A percentile compares a stretch with the other conserved stretches of the same genome.
phyloP scores from a whole-genome alignment of 1,284 basidiomycete genomes.

The Tilletia walkeri region DNA sequence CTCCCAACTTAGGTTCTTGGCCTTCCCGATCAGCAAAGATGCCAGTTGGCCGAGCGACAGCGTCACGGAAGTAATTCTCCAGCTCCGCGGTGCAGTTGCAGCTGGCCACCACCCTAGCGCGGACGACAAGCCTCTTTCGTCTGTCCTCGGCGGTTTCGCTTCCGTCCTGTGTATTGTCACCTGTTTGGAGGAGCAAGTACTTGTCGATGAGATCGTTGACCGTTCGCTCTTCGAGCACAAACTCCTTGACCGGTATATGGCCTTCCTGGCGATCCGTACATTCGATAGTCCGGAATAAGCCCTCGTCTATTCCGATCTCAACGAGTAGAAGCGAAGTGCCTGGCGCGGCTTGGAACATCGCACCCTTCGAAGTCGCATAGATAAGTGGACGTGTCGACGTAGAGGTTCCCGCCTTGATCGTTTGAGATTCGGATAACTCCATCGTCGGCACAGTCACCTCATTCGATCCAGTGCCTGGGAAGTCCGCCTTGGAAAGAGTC shows the following conservation, averaged over 20 bases:
- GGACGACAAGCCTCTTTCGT: not conserved
- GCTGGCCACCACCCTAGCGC: not conserved
- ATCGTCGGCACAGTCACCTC: no score
- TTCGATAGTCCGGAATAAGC: not conserved
- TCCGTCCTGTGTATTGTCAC: not conserved
- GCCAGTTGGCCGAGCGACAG: not conserved
- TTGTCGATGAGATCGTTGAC: not conserved
- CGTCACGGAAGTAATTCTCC: constrained; percentile 3
- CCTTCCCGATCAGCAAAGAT: constrained; percentile 7
- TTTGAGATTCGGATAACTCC: constrained; percentile 16
- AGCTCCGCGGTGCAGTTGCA: not conserved
- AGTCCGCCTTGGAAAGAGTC: no score
- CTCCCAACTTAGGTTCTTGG: not conserved
- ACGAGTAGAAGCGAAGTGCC: not conserved
- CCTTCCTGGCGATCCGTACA: constrained; percentile 1
- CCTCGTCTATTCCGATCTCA: not conserved
- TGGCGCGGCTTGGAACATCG: not conserved
- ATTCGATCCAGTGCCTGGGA: no score
- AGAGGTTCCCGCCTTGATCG: constrained; percentile 24
- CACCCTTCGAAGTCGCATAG: constrained; percentile 5
- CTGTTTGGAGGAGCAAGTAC: not conserved
- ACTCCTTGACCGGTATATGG: not conserved
- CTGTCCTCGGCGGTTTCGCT: not conserved
- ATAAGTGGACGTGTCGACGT: constrained; percentile 10
- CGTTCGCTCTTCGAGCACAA: not conserved